Conservation (phyloP, 805 yeast species). For the Starmerella sp. region DNA sequence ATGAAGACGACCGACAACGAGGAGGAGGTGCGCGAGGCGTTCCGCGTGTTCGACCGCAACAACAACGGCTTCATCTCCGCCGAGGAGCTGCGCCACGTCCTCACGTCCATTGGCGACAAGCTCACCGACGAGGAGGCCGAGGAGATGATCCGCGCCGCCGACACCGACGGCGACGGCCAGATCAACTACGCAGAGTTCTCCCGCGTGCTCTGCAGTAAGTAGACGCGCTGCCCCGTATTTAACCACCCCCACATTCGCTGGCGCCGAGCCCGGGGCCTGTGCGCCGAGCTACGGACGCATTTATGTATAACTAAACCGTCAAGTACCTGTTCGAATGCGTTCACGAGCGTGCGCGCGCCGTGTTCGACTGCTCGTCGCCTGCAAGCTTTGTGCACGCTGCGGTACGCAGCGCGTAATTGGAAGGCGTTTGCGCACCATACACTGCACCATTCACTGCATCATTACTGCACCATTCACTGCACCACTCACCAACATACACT, state of each 20-base stretch:
- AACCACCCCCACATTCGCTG: neutral
- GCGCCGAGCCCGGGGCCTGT: neutral
- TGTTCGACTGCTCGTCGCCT: too few relatives aligned
- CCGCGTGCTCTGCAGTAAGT: slow-evolving; percentile 45
- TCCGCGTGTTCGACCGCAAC: slow-evolving; percentile 86
- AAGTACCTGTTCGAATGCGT: neutral
- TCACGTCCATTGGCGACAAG: slow-evolving; percentile 95
- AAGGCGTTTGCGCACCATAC: too few relatives aligned
- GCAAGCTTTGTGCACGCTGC: too few relatives aligned
- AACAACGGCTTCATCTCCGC: slow-evolving; percentile 96
- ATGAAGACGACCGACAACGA: slow-evolving; percentile 95
- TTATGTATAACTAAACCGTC: neutral
- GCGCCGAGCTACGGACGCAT: neutral
- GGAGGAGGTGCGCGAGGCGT: slow-evolving; percentile 94
- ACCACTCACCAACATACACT: too few relatives aligned
- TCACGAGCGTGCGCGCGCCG: neutral
- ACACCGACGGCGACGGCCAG: slow-evolving; percentile 84
- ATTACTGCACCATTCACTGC: too few relatives aligned
- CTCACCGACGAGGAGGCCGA: slow-evolving; percentile 94
- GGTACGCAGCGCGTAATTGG: too few relatives aligned
- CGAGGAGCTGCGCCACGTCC: slow-evolving; percentile 90
- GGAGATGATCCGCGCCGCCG: slow-evolving; percentile 94
- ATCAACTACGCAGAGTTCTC: slow-evolving; percentile 95
- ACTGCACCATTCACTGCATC: too few relatives aligned
- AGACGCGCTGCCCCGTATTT: neutral